Base-by-base conservation (phyloP, 2,329 filamentous ascomycete genomes). In the Alternaria panax region DNA sequence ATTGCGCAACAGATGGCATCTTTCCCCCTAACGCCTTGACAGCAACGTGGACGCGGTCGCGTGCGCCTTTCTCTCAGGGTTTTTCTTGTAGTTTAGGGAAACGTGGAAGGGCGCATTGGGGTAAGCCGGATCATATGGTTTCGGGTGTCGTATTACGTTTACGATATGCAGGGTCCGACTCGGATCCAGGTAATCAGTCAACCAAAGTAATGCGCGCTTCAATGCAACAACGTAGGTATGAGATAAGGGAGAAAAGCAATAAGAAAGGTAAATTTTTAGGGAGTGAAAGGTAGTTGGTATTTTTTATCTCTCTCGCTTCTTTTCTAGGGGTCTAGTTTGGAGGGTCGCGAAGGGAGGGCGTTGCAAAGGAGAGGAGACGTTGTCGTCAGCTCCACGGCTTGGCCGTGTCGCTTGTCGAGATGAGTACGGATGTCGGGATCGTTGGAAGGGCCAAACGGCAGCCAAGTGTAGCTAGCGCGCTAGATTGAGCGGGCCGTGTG, bases 1-100 rank as follows among this genome's bases (percentile, higher is more conserved):
- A 92, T 75, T 75, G 75, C 59, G 87, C 66, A 51, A 66, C 57
- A 40, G 66, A 65, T 18, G 72, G 69, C 75, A 76, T 76, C 30
- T 57, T 69, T 34, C 20, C 25, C 45, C 53, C 53, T 41, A n/a
- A 28, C 41, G 38, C 51, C 60, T 46, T 40, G 42, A 41, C 30
- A 34, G 20, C 45, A 47, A 34, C 20, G 45, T 32, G 27, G 46
- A 16, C 34, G 38, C 51, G 52, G 60, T 70, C 67, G 70, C 67
- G 69, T 72, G 63, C 54, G 42, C 50, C 50, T 30, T 47, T 18
- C 42, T 55, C 46, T 40, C 46, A 30, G 32, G 38, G 22, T 50
- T 41, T 45, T 27, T 34, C 11, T 57, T 51, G 42, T 20, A 48
- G 38, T 57, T 55, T 65, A 67, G n/a, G 58, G 34, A 63, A 65